Conservation (phyloP, 345 rosid genomes). For the Clarkia xantiana region DNA sequence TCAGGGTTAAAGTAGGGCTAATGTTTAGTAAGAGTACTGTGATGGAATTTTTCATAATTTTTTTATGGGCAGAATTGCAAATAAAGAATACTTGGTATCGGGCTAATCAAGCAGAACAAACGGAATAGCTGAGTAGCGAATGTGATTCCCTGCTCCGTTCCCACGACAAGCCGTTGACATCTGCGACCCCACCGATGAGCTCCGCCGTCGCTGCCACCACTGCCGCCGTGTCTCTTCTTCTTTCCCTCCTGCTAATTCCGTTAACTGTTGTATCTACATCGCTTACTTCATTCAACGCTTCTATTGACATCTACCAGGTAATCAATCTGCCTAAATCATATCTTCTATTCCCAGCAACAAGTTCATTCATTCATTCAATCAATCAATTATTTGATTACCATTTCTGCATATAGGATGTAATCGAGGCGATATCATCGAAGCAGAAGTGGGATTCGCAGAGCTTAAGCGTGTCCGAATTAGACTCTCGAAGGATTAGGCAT, state of each 20-base stretch:
- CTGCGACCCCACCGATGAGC: slow-evolving; percentile 2
- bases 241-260: slow-evolving; percentile 1
- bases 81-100: no score
- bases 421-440: slow-evolving; percentile 34
- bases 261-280: slow-evolving; percentile 8
- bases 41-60: no score
- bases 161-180: background rate
- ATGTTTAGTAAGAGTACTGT: no score
- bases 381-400: background rate
- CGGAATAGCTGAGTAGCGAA: no score
- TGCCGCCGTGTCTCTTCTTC: slow-evolving; percentile 10
- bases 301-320: slow-evolving; percentile 25
- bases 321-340: slow-evolving; percentile 4
- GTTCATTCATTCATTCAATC: background rate
- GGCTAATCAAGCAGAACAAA: no score
- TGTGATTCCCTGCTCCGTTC: no score
- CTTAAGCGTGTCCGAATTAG: slow-evolving; percentile 24
- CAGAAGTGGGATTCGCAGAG: slow-evolving; percentile 47
- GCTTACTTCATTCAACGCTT: slow-evolving; percentile 4
- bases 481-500: slow-evolving; percentile 27
- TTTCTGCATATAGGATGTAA: slow-evolving; percentile 32
- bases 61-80: no score
- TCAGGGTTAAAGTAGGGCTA: no score
- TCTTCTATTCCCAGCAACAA: background rate
- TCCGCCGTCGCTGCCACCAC: slow-evolving; percentile 15